Conservation (phyloP, 257 asterid genomes). For the Jaltomata sinuosa region DNA sequence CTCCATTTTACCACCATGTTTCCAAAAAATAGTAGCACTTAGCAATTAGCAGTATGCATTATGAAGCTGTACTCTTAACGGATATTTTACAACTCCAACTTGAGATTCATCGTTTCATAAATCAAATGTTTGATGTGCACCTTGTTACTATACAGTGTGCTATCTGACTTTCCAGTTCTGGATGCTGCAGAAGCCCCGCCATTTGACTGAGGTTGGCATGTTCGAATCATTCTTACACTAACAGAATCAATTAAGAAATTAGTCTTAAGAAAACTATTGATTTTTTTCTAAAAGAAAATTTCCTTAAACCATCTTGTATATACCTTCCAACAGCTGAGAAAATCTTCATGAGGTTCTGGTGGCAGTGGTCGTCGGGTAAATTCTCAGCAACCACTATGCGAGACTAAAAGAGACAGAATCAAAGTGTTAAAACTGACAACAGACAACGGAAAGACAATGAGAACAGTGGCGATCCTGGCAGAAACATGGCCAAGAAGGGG, state of each 20-base stretch:
- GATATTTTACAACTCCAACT: background rate
- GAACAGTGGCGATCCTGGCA: background rate
- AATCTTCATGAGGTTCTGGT: conserved; percentile 83
- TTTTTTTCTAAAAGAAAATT: background rate
- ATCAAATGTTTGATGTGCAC: conserved; percentile 17
- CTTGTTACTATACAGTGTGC: conserved; percentile 54
- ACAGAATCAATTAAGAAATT: background rate
- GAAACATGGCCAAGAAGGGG: background rate
- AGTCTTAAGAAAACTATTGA: background rate
- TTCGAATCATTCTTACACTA: conserved; percentile 86
- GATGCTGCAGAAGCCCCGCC: conserved; percentile 38
- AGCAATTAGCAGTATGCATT: background rate
- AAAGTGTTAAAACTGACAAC: background rate
- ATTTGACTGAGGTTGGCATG: conserved; percentile 68
- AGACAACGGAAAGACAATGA: background rate
- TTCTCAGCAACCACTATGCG: conserved; percentile 82
- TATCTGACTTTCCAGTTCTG: conserved; percentile 56
- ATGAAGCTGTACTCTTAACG: background rate
- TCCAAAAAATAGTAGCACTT: background rate
- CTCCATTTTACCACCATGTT: background rate
- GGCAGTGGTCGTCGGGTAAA: conserved; percentile 86
- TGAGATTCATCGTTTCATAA: background rate
- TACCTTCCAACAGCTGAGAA: conserved; percentile 88
- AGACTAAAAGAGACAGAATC: conserved; percentile 28
- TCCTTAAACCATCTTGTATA: background rate